Conservation (phyloP, 495 filamentous ascomycete species). For the Annulohypoxylon nitens region DNA sequence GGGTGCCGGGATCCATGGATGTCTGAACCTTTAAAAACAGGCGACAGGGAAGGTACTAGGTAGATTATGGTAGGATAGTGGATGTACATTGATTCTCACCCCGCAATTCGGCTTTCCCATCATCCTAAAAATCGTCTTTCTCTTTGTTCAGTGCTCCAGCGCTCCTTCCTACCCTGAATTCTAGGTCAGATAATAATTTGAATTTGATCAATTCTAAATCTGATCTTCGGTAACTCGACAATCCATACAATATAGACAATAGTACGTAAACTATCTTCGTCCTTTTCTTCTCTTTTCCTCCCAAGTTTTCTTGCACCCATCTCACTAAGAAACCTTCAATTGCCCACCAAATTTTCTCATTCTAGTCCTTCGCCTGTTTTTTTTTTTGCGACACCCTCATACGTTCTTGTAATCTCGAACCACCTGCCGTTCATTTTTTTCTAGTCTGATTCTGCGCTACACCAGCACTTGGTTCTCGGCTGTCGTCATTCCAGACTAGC, state of each 20-base stretch:
- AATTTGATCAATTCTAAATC: not conserved
- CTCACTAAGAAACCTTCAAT: not conserved
- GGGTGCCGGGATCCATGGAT: not conserved
- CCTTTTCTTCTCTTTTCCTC: not conserved
- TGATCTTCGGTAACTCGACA: not conserved
- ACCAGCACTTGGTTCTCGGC: conserved; percentile 33
- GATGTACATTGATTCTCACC: conserved; percentile 9
- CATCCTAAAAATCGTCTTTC: conserved; percentile 13
- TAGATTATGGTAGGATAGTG: not conserved
- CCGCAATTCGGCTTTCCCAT: conserved; percentile 24
- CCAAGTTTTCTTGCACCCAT: not conserved
- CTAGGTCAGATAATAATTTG: conserved; percentile 4
- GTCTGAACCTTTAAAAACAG: not conserved
- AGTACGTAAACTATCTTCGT: not conserved
- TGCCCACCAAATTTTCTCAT: not conserved
- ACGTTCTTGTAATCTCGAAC: conserved; percentile 6
- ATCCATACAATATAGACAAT: not conserved
- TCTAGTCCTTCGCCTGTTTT: conserved; percentile 2
- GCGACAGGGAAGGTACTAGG: not conserved
- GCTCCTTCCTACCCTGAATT: not conserved
- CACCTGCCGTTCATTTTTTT: conserved; percentile 8
- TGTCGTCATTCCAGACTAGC: conserved; percentile 36
- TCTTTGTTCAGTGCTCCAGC: conserved; percentile 1
- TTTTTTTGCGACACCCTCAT: not conserved
- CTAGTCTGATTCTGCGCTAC: conserved; percentile 6